Evolutionary conservation across 2,329 filamentous ascomycete species (phyloP), one percentile per base, ranked within the genome.

Genomic region (Ceratocystis huliohia): DNA sequence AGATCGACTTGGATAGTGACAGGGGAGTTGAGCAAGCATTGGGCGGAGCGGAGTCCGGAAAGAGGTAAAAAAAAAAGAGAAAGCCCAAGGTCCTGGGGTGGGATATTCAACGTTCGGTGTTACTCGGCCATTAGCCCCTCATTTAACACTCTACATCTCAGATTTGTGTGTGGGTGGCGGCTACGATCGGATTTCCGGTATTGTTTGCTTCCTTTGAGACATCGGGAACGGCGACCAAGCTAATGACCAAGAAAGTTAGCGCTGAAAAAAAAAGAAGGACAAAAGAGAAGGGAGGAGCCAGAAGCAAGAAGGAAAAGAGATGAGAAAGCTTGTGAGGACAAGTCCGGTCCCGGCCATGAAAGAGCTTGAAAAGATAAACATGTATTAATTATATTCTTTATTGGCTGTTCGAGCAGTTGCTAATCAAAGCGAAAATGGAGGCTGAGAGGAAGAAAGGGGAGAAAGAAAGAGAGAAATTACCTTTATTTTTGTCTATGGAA

Each of bases 111-210:
- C 56, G 56, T 59, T 41, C 28, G 25, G 56, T 59, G 56, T 59
- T 37, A 37, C 56, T 59, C 56, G 56, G 15, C 17, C 56, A 59
- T 59, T 59, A 59, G 28, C 17, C 25, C 28, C 17, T 8, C 8
- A 57, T 20, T 7, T 7, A 57, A 57, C 6, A n/a, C 13, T 20
- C 3, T 17, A 15, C 25, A 59, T 59, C 56, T 37, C 25, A 37
- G 15, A 59, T 59, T n/a, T 33, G 15, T 25, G 17, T n/a, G 56
- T n/a, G 28, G 17, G 37, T 41, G 10, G 37, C 37, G 10, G 37
- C 37, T 59, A 59, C 33, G 17, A 59, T 59, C 28, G 56, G 56
- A 37, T 59, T 59, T 59, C 56, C 56, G 28, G 56, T 59, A 59
- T 59, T 59, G 56, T 59, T 59, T 59, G 25, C 13, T 37, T 59